phyloP scores from a whole-genome alignment of 1,284 basidiomycete species.

The Malassezia psittaci region DNA sequence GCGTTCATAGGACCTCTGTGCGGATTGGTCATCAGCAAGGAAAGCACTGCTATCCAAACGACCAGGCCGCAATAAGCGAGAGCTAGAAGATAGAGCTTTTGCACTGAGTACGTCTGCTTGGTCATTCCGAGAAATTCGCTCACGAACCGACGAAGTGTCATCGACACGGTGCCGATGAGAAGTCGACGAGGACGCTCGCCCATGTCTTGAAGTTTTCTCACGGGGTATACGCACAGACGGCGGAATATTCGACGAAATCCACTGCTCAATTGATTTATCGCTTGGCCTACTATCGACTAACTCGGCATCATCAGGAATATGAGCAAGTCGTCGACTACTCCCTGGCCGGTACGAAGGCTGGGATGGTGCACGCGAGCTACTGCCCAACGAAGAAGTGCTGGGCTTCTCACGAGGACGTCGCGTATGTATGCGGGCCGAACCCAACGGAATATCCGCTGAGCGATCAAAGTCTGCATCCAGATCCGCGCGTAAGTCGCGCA shows the following conservation, averaged over 20 bases:
- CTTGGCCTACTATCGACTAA: neutral
- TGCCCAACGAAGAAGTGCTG: constrained; percentile 10
- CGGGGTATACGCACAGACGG: neutral
- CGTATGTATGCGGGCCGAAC: neutral
- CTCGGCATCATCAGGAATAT: neutral
- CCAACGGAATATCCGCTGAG: constrained; percentile 11
- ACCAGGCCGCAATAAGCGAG: constrained; percentile 6
- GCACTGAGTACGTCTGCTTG: constrained; percentile 2
- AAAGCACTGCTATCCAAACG: neutral
- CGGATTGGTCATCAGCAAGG: neutral
- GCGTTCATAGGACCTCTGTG: constrained; percentile 8
- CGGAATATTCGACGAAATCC: neutral
- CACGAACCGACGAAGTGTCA: constrained; percentile 1
- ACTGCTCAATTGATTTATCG: neutral
- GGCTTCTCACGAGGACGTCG: constrained; percentile 5
- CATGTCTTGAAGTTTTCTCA: neutral
- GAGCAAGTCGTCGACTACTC: neutral
- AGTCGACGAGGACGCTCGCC: neutral
- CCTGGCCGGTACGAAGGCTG: neutral
- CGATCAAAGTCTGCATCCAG: constrained; percentile 10
- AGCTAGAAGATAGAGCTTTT: constrained; percentile 7
- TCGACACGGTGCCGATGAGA: neutral
- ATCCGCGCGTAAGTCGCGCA: neutral
- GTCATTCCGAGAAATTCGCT: neutral
- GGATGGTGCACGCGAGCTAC: neutral